Base-by-base conservation (phyloP, 805 yeast genomes). In the Ogataea haglerorum region DNA sequence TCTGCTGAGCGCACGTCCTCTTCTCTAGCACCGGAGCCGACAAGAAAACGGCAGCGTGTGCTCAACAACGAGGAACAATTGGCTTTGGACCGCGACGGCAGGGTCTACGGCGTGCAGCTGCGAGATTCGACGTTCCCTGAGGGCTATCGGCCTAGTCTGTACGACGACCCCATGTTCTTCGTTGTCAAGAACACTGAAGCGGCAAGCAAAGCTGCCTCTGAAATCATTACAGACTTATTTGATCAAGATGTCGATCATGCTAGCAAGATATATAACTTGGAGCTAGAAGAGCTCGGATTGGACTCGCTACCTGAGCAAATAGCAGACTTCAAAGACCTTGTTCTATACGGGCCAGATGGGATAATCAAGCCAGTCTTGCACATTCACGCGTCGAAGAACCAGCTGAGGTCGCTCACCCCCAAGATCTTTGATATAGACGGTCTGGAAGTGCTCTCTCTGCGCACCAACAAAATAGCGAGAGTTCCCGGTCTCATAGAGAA, bases 221-320 rank as follows among this genome's bases (percentile, higher is more conserved):
- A 65, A 3, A 56, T 67, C 3, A 68, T 79, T 12, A 59, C 71
- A 10, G 55, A 60, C 4, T 63, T 74, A 3, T 75, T 80, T 45
- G 83, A 76, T 46, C 67, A 48, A 23, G 57, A 53, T 9, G 42
- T 51, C 4, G 56, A 60, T 16, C 44, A 40, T 1, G 30, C 27
- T 14, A 47, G 72, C 30, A 67, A 69, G 5, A 47, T 54, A 7
- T 65, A 76, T 1, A 61, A 53, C n/a, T 61, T 80, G 2, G 59
- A 69, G 40, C 51, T 80, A 19, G 82, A 78, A 38, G 59, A 68
- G 12, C 53, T 77, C 57, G 69, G 67, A 0, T 58, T 80, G 28
- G 63, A 60, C 9, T 69, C 69, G 5, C 56, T 80, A 3, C 85
- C 86, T 1, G 78, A 75, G 37, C 82, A 78, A 47, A 67, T 80